These are phyloP conservation scores for Pochonia chlamydosporia DNA, from an alignment of 2,329 filamentous ascomycete species.

Conservation along the genomic window DNA sequence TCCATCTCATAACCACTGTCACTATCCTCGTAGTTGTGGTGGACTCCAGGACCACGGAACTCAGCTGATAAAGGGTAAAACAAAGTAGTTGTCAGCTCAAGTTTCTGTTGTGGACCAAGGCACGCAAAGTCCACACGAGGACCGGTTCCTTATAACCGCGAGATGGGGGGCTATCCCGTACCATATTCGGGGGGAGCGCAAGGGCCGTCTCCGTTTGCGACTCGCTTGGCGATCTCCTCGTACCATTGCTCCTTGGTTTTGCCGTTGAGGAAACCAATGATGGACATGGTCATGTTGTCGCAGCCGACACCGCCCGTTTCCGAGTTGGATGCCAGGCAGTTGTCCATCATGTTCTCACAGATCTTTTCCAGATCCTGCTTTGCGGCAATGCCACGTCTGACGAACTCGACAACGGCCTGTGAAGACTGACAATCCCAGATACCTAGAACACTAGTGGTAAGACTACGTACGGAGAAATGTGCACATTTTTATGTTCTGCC, in stretches of 20 bases:
- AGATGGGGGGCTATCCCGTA: slow-evolving; percentile 53
- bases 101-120: slow-evolving; percentile 1
- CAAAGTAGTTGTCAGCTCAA: slow-evolving; percentile 19
- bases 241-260: slow-evolving; percentile 98
- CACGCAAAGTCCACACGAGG: slow-evolving; percentile 11
- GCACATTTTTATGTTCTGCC: no score
- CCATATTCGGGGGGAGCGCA: slow-evolving; percentile 99
- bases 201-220: slow-evolving; percentile 93
- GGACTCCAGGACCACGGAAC: slow-evolving; percentile 76
- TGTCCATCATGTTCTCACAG: slow-evolving; percentile 99
- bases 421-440: slow-evolving; percentile 99
- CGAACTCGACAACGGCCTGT: slow-evolving; percentile 94
- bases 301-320: slow-evolving; percentile 97
- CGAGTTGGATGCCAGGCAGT: slow-evolving; percentile 94
- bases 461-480: no score
- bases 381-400: slow-evolving; percentile 89
- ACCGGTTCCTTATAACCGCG: not conserved
- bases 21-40: slow-evolving; percentile 78
- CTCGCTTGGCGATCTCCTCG: slow-evolving; percentile 86
- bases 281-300: slow-evolving; percentile 98
- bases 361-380: slow-evolving; percentile 94
- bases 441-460: slow-evolving; percentile 47
- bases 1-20: slow-evolving; percentile 73
- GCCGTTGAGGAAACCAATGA: slow-evolving; percentile 84
- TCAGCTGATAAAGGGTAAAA: slow-evolving; percentile 51